Percentiles rank a stretch among this genome's conserved stretches.
Evolutionary conservation across 306 rosid genomes (phyloP).

Genomic region (Citrullus mucosospermus): DNA sequence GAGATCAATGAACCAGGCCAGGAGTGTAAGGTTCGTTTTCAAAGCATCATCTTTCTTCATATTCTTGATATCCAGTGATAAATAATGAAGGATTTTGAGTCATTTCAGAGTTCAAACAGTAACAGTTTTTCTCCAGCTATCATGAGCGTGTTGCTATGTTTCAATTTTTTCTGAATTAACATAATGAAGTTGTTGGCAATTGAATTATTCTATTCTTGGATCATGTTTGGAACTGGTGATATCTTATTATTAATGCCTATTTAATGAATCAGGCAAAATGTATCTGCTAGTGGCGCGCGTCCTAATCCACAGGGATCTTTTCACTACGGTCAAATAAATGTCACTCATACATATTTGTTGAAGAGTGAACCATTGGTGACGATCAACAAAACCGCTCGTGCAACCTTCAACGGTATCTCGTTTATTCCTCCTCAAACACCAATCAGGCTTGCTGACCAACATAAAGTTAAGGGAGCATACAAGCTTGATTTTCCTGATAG

Average conservation of each 20-base stretch:
- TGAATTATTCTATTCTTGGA: neutral
- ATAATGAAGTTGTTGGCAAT: neutral
- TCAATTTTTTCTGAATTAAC: neutral
- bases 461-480: constrained; percentile 47
- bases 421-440: constrained; percentile 58
- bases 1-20: constrained; percentile 67
- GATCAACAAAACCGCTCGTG: constrained; percentile 35
- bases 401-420: constrained; percentile 73
- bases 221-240: neutral
- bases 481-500: constrained; percentile 70
- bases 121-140: too few species aligned
- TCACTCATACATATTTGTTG: constrained; percentile 65
- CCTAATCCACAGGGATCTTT: constrained; percentile 95
- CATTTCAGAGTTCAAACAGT: neutral
- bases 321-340: constrained; percentile 63
- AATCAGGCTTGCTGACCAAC: constrained; percentile 69
- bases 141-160: neutral
- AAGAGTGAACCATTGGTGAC: constrained; percentile 38
- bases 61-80: neutral
- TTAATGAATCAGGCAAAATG: constrained; percentile 47
- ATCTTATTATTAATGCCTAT: neutral
- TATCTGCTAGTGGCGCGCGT: constrained; percentile 87
- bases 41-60: neutral
- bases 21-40: constrained; percentile 55
- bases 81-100: neutral